Evolutionary conservation across 1,139 yeast species (phyloP), one percentile per base, ranked within the genome.

Genomic region (Diutina ranongensis): DNA sequence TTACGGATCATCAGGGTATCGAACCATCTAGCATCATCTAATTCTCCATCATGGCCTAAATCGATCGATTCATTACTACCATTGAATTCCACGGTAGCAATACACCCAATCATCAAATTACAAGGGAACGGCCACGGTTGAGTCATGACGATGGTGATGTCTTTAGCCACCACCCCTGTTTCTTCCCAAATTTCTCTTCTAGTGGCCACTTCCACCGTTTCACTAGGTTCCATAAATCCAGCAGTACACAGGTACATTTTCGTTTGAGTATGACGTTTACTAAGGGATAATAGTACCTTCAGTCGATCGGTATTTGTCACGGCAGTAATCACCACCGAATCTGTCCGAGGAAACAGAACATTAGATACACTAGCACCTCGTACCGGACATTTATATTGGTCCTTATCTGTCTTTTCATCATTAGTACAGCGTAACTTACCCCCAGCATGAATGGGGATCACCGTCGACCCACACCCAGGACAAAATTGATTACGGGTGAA

Each of bases 121-220:
- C 87, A 87, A 1, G 97, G 97, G 63, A 80, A 89, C 21, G 97
- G 98, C 97, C 97, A 88, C 5, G 97, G 96, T 61, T 88, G 97
- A 8, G 92, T 76, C 57, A 78, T 70, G 28, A 81, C 65, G 45
- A 88, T 71, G 45, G 68, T 62, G 33, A 88, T 82, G 40, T 70
- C 65, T 35, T 74, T 68, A 46, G 84, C 79, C 41, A 65, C 71
- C 33, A 87, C 85, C 3, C 98, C 98, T 2, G 97, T 81, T 61
- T 89, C 98, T 61, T 89, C 98, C 88, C 94, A 88, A 35, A 85
- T 83, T 60, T 89, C 98, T 50, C 98, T 68, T 45, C 81, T 71
- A 32, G 94, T 85, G 13, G 96, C 94, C 42, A 80, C 82, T 61
- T 89, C 97, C 25, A 89, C 79, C 1, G 94, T 79, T 63, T 89